Evolutionary conservation across 2,329 filamentous ascomycete genomes (phyloP), one percentile per base, ranked within the genome.

Genomic region (Arthrocladium fulminans): DNA sequence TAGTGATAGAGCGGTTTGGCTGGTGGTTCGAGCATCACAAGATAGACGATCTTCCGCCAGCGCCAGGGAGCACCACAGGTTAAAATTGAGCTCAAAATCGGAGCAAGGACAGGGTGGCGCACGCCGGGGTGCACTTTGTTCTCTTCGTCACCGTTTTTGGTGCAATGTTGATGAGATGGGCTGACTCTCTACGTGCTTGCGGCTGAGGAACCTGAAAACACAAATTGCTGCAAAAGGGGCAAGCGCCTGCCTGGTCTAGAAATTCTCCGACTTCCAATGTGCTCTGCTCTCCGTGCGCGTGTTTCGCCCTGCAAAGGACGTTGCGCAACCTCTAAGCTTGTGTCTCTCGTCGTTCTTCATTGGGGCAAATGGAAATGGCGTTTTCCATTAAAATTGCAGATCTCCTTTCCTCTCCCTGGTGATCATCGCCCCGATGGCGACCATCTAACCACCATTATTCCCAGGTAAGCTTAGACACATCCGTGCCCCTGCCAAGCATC

Each of bases 1-100:
- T 45, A 45, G 30, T 7, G 43, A 20, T 23, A n/a, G 29, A 34
- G 7, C 32, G 42, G 42, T 3, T 23, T 37, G 32, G 19, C 32
- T 45, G n/a, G 37, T 25, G 43, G 43, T 15, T 45, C 43, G 43
- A 45, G 30, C 43, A 37, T 24, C 13, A n/a, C 15, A 8, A 13
- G 13, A 15, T 27, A 6, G 40, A 43, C 15, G 29, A 43, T 43
- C 40, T 43, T 7, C 9, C 22, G 29, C 22, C 23, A 17, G 40
- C 40, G 40, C 40, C 40, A 43, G 40, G 29, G 9, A 8, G 9
- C 6, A 35, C 7, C n/a, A 35, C 7, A 7, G 7, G 27, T 13
- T 8, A 20, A 38, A 17, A 38, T 38, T 38, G 17, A 40, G 17
- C 3, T 7, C 17, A 19, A 40, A 10, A 40, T 40, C 6, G 37